phyloP scores from a whole-genome alignment of 495 filamentous ascomycete species.

The Aspergillus diversus region DNA sequence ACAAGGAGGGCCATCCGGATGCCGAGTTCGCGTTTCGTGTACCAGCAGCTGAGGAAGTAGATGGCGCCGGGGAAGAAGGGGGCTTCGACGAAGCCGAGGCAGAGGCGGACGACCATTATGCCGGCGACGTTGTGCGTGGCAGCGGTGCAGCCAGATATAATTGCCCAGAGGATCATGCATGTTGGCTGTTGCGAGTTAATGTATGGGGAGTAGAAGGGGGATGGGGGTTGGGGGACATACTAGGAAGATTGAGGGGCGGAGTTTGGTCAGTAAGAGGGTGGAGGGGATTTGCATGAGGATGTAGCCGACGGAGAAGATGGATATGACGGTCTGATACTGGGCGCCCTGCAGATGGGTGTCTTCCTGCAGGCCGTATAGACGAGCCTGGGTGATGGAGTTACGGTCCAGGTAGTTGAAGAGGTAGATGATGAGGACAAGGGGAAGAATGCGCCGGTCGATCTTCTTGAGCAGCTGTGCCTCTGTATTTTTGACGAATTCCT shows the following conservation, averaged over 20 bases:
- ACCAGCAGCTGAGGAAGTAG: constrained; percentile 66
- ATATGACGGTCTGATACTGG: constrained; percentile 61
- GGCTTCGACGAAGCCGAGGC: constrained; percentile 52
- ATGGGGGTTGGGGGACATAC: constrained; percentile 32
- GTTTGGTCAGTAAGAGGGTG: constrained; percentile 45
- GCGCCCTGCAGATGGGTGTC: constrained; percentile 50
- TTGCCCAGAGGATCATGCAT: constrained; percentile 67
- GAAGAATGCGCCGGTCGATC: constrained; percentile 36
- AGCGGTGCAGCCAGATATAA: constrained; percentile 61
- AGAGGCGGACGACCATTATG: constrained; percentile 56
- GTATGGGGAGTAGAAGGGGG: neutral
- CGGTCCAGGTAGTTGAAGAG: constrained; percentile 52
- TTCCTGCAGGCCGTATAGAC: constrained; percentile 54
- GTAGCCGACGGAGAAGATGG: constrained; percentile 69
- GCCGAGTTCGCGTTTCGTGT: constrained; percentile 58
- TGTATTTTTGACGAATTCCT: constrained; percentile 17
- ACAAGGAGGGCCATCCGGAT: constrained; percentile 61
- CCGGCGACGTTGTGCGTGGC: constrained; percentile 46
- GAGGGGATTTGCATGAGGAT: constrained; percentile 12
- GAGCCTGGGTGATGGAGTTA: constrained; percentile 56
- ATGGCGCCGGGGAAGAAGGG: constrained; percentile 65
- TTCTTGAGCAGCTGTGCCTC: constrained; percentile 23
- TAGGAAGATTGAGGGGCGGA: constrained; percentile 61
- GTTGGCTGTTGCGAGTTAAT: constrained; percentile 32
- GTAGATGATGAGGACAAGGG: constrained; percentile 36